Evolutionary conservation across 192 early-diverging fungal species (phyloP).

Genomic region (Diversispora epigaea): DNA sequence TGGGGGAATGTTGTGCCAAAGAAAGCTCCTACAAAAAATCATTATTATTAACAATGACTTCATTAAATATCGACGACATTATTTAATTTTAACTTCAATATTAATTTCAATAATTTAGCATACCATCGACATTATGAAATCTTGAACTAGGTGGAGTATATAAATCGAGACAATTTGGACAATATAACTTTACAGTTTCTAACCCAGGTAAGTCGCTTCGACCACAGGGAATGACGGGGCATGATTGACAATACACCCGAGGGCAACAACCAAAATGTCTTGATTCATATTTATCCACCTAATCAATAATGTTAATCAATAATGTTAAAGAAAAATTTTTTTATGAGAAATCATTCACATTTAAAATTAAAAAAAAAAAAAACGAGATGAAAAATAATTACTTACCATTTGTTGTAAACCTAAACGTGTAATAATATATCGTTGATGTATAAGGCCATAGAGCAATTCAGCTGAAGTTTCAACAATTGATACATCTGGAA

Average conservation of each 20-base stretch:
- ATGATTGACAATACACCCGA: constrained; percentile 64
- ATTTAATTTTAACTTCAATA: background rate
- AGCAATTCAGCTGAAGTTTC: constrained; percentile 87
- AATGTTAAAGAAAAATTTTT: constrained; percentile 29
- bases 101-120: background rate
- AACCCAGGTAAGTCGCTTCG: constrained; percentile 65
- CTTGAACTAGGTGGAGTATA: constrained; percentile 72
- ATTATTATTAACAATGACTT: constrained; percentile 35
- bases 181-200: constrained; percentile 74
- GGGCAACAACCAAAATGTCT: constrained; percentile 79
- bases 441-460: constrained; percentile 92
- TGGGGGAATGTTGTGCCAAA: constrained; percentile 97
- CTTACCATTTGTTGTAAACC: constrained; percentile 83
- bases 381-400: constrained; percentile 5
- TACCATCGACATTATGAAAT: constrained; percentile 69
- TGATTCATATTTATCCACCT: constrained; percentile 71
- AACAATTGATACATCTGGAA: constrained; percentile 72
- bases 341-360: background rate
- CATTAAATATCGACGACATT: background rate
- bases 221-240: constrained; percentile 68
- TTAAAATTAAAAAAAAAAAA: background rate
- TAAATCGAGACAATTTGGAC: constrained; percentile 78
- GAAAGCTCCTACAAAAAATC: constrained; percentile 70
- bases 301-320: constrained; percentile 45
- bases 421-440: constrained; percentile 84